Evolutionary conservation across 768 basidiomycete genomes (phyloP), one percentile per base, ranked within the genome.

Genomic region (Gautieria morchelliformis): DNA sequence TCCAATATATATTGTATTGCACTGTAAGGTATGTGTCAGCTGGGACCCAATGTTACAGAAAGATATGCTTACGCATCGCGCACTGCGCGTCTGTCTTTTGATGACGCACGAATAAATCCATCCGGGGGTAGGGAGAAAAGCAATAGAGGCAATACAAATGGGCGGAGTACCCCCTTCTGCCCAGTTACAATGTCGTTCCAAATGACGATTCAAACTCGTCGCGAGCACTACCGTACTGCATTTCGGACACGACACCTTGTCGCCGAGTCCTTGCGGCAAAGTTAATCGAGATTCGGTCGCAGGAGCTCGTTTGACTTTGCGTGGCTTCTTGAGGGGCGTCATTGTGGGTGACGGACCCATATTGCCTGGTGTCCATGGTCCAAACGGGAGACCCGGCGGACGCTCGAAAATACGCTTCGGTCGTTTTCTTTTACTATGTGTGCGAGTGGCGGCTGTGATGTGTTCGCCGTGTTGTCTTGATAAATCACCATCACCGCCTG

Each of bases 21-120:
- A 37, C 51, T 52, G 35, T 7, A 24, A 39, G 2, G 33, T 15
- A n/a, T 52, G 15, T 35, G 33, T 52, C 10, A 40, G 15, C 7
- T 37, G 7, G 6, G 14, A 27, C 22, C 3, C 12, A 9, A 12
- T 40, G 15, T 20, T 27, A 49, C 6, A 30, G 14, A 37, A 14
- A 37, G 10, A 37, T 5, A 49, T 10, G 14, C 51, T 52, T 33
- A 52, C 51, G 35, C 35, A 37, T 35, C 19, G 40, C 51, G 51
- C 51, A 52, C 7, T 52, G 51, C 33, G 51, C 32, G 32, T 52
- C 51, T 12, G 51, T 52, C 51, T 52, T 52, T 22, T 52, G 51
- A 33, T 52, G 51, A 2, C 37, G 20, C 2, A 52, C 20, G 10
- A 52, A 40, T 9, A 40, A 40, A 52, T 52, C 51, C 37, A 35